Percentiles rank a stretch among this genome's conserved stretches.
phyloP scores from a whole-genome alignment of 2,329 filamentous ascomycete species.

The Penicillium griseofulvum region DNA sequence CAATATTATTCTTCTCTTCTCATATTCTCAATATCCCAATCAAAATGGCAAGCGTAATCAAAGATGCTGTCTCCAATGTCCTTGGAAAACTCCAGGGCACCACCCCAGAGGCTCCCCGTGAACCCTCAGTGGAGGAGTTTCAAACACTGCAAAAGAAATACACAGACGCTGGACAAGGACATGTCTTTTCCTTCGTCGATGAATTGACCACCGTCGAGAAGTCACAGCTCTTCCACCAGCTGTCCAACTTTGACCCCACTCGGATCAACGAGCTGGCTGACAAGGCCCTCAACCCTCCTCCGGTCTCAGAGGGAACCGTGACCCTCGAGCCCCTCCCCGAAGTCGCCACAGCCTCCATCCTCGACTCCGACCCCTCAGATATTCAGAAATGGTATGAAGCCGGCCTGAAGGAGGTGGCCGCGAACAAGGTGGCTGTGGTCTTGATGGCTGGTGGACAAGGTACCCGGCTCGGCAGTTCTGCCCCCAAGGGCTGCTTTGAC shows the following conservation, averaged over 20 bases:
- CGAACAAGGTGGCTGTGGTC: conserved; percentile 76
- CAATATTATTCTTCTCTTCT: neutral
- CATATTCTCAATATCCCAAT: neutral
- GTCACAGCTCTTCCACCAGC: conserved; percentile 74
- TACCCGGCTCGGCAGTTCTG: conserved; percentile 88
- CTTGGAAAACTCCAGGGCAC: conserved; percentile 48
- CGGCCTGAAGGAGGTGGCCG: conserved; percentile 63
- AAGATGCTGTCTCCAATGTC: conserved; percentile 49
- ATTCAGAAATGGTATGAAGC: conserved; percentile 79
- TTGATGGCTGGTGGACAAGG: conserved; percentile 97
- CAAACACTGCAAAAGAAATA: conserved; percentile 70
- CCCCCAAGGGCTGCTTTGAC: conserved; percentile 95
- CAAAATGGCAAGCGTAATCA: conserved; percentile 42
- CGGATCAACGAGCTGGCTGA: conserved; percentile 86
- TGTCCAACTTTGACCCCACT: conserved; percentile 75
- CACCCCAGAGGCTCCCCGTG: conserved; percentile 41
- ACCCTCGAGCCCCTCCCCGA: conserved; percentile 84
- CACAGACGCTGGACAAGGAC: conserved; percentile 69
- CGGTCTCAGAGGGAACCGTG: conserved; percentile 49
- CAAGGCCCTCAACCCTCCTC: conserved; percentile 74
- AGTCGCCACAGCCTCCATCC: conserved; percentile 80
- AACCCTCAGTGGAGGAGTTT: conserved; percentile 64
- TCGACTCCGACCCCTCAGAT: conserved; percentile 78
- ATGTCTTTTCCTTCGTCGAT: conserved; percentile 87
- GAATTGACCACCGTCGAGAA: conserved; percentile 71